Base-by-base conservation (phyloP, 2,329 filamentous ascomycete genomes). In the Dactylellina cionopaga region DNA sequence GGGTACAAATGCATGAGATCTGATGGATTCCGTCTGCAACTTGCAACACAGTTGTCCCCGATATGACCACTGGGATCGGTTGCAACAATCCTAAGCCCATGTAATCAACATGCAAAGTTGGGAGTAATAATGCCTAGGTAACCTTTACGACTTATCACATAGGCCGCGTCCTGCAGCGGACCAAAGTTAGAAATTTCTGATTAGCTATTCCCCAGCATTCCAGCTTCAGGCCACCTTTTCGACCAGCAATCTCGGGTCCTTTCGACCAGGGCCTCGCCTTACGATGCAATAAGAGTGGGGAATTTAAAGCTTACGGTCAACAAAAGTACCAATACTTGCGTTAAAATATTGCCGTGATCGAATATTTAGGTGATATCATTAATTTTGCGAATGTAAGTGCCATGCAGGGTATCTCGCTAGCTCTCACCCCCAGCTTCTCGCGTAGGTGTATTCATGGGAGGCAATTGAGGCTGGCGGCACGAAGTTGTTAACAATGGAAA, bases 211-310 rank as follows among this genome's bases (percentile, higher is more conserved):
- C 43, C 19, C 9, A 60, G 25, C 19, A 47, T 39, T 39, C 43
- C 43, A 55, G 44, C 33, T 37, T 37, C 11, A 58, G 22, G 25
- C 54, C 33, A 29, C 55, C 25, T 1, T 11, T 41, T 43, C 15
- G 39, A 33, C 44, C 37, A 43, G 54, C 47, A 49, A 33, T 51
- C 31, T 35, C 41, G 35, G 51, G 51, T 43, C n/a, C n/a, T 66
- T 58, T 44, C 10, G 39, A 58, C 62, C 49, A 56, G 62, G 62
- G 62, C 54, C 43, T 65, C 43, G 62, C 62, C 62, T 66, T 66
- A 66, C 51, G 27, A 51, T 58, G 62, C 62, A 58, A 39, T 27
- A 17, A 35, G 17, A n/a, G 62, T 65, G 62, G 62, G 25, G 37
- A 51, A 35, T 43, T n/a, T n/a, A n/a, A n/a, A 17, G 5, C 31